Evolutionary conservation across 148 eudicot species (phyloP).

Genomic region (Talinum fruticosum): DNA sequence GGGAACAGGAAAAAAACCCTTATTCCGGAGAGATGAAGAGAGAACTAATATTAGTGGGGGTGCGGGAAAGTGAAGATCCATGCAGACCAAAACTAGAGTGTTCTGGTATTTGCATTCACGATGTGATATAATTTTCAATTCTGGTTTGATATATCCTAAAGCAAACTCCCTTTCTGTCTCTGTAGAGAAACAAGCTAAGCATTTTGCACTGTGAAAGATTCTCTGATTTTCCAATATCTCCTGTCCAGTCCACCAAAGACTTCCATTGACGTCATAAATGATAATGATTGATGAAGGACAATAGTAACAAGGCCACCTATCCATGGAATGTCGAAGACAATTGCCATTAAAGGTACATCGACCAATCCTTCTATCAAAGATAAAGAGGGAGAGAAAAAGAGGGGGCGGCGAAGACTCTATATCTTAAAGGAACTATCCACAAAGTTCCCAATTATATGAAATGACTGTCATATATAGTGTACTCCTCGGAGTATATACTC

Average conservation of each 20-base stretch:
- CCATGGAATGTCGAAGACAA: not conserved
- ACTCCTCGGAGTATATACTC: too few species aligned
- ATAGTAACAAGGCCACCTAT: not conserved
- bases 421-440: not conserved
- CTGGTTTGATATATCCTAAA: not conserved
- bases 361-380: not conserved
- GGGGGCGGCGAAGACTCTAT: not conserved
- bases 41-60: too few species aligned
- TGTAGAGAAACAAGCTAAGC: not conserved
- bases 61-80: too few species aligned
- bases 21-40: too few species aligned
- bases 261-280: not conserved
- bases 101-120: too few species aligned
- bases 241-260: not conserved
- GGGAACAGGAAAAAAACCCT: too few species aligned
- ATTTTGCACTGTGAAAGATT: not conserved
- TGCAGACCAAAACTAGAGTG: too few species aligned
- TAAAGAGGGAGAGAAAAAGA: not conserved
- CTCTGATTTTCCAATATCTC: not conserved
- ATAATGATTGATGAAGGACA: too few species aligned
- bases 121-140: not conserved
- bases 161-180: not conserved
- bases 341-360: not conserved
- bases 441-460: not conserved
- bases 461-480: not conserved